These are phyloP conservation scores for Thalassiosira livingstoniorum DNA, from an alignment of 352 stramenopile species.

Conservation along the genomic window DNA sequence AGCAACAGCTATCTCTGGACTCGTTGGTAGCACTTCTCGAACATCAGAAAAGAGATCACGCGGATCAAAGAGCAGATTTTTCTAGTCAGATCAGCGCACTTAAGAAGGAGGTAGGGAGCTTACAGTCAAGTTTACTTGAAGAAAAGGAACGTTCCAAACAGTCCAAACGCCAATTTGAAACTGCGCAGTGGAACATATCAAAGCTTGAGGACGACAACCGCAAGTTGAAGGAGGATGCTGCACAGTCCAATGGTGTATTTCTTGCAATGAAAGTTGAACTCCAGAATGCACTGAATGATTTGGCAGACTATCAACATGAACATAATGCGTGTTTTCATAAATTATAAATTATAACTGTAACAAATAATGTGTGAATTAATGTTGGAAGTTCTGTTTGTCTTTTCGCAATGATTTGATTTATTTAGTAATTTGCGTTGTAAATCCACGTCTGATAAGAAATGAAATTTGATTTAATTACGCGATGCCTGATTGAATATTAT, in stretches of 20 bases:
- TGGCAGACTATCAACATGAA: slow-evolving; percentile 18
- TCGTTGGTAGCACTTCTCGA: slow-evolving; percentile 52
- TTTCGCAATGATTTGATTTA: no score
- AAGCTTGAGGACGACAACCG: slow-evolving; percentile 19
- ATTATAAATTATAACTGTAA: no score
- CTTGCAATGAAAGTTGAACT: slow-evolving; percentile 51
- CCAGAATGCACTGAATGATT: slow-evolving; percentile 53
- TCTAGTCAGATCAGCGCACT: slow-evolving; percentile 28
- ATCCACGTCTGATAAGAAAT: no score
- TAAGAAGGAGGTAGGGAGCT: slow-evolving; percentile 8
- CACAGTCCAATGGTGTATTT: slow-evolving; percentile 6
- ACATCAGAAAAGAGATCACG: slow-evolving; percentile 20
- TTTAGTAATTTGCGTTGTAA: no score
- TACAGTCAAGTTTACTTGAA: slow-evolving; percentile 15
- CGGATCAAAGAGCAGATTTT: background rate
- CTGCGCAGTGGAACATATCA: background rate
- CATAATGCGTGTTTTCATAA: background rate
- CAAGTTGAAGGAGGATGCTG: slow-evolving; percentile 31
- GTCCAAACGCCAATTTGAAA: background rate
- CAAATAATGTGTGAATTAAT: no score
- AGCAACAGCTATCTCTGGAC: slow-evolving; percentile 50
- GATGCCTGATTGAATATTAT: no score
- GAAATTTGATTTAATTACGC: no score
- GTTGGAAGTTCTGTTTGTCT: no score
- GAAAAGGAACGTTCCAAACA: slow-evolving; percentile 5